phyloP scores from a whole-genome alignment of 768 basidiomycete species.

The Podaxis rugospora region DNA sequence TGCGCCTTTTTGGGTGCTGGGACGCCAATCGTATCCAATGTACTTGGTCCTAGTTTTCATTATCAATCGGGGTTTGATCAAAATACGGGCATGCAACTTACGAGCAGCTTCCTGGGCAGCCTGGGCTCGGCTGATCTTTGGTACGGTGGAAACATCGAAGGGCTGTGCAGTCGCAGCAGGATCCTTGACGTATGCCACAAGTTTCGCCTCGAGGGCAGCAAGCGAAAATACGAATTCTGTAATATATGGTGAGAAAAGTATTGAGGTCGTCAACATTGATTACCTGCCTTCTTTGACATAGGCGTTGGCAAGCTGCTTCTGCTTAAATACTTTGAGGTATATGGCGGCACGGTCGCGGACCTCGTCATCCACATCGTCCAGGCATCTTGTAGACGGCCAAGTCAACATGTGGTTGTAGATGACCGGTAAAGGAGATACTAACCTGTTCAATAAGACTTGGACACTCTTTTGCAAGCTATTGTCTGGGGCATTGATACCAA shows the following conservation, averaged over 20 bases:
- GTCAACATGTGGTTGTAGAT: slow-evolving; percentile 6
- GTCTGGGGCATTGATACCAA: slow-evolving; percentile 88
- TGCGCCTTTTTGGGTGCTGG: slow-evolving; percentile 56
- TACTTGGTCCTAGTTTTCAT: slow-evolving; percentile 64
- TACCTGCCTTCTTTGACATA: slow-evolving; percentile 87
- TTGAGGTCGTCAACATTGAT: background rate
- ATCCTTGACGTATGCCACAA: slow-evolving; percentile 93
- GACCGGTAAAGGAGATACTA: slow-evolving; percentile 16
- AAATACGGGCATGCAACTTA: slow-evolving; percentile 32
- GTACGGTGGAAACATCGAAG: slow-evolving; percentile 82
- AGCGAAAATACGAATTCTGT: slow-evolving; percentile 93
- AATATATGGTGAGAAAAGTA: slow-evolving; percentile 8
- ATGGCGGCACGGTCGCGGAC: slow-evolving; percentile 96
- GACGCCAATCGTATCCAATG: slow-evolving; percentile 79
- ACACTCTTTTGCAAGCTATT: slow-evolving; percentile 78
- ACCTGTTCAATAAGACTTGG: slow-evolving; percentile 82
- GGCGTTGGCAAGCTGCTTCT: slow-evolving; percentile 72
- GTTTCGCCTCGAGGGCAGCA: slow-evolving; percentile 81
- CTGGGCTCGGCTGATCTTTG: slow-evolving; percentile 92
- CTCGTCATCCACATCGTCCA: slow-evolving; percentile 99
- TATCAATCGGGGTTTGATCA: slow-evolving; percentile 9
- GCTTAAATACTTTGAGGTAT: slow-evolving; percentile 82
- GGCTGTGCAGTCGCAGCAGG: slow-evolving; percentile 62
- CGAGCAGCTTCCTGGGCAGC: slow-evolving; percentile 85
- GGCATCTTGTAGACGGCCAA: slow-evolving; percentile 50